A percentile compares a stretch with the other conserved stretches of the same genome.
Conservation (phyloP, 352 stramenopile species). For the Hyaloperonospora brassicae region DNA sequence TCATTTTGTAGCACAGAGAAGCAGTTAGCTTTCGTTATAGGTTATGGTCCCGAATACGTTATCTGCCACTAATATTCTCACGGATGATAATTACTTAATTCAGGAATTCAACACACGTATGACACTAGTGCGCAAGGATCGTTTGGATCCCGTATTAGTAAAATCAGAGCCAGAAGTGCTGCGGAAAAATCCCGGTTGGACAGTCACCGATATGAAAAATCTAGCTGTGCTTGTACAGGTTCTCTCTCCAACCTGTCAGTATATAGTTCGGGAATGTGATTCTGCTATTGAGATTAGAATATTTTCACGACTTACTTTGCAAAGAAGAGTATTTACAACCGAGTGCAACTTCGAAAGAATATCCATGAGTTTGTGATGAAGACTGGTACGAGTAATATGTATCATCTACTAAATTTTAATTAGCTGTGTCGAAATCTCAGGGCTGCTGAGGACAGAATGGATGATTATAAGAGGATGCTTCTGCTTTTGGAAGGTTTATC, state of each 20-base stretch:
- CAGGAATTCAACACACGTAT: neutral
- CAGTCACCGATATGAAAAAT: neutral
- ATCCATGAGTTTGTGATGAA: too few species aligned
- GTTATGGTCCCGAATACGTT: too few species aligned
- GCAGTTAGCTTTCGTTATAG: too few species aligned
- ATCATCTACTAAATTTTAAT: neutral
- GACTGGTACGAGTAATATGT: neutral
- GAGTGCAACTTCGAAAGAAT: slow-evolving; percentile 21
- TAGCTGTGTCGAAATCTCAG: neutral
- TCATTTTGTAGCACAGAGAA: too few species aligned
- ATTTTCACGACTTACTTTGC: slow-evolving; percentile 11
- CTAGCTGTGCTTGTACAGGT: neutral
- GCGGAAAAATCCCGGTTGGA: neutral
- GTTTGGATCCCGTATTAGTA: neutral
- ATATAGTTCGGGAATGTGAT: neutral
- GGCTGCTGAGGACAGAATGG: neutral
- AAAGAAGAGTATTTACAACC: slow-evolving; percentile 17
- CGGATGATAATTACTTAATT: neutral
- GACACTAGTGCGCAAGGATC: neutral
- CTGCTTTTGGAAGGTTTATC: neutral
- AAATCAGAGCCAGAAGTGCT: neutral
- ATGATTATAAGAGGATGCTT: neutral
- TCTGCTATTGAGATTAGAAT: slow-evolving; percentile 9
- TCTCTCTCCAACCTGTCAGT: neutral
- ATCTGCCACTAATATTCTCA: neutral